These are phyloP conservation scores for Thalassia testudinum DNA, from an alignment of 116 monocot genomes.

Conservation along the genomic window DNA sequence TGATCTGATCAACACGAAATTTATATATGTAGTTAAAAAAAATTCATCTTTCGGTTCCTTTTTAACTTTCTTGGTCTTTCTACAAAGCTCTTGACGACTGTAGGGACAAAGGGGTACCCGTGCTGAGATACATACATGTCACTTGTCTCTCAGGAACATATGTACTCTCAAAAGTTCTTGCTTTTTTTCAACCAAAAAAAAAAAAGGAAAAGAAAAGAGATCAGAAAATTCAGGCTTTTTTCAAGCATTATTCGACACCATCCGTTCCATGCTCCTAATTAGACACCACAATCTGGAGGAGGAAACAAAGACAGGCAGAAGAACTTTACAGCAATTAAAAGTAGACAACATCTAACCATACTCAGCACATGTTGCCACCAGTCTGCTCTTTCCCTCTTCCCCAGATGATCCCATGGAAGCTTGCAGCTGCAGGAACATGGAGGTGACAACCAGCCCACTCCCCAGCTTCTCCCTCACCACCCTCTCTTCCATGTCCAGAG, in stretches of 20 bases:
- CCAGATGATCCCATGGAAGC: not conserved
- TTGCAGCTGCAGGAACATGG: slow-evolving; percentile 44
- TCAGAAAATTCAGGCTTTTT: not conserved
- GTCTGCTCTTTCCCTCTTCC: not conserved
- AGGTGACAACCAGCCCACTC: slow-evolving; percentile 41
- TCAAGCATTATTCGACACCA: not conserved
- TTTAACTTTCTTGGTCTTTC: no score
- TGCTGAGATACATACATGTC: no score
- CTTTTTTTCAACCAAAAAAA: no score
- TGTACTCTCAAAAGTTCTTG: not conserved
- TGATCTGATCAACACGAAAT: no score
- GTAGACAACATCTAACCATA: slow-evolving; percentile 6
- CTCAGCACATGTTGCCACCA: slow-evolving; percentile 3
- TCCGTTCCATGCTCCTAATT: no score
- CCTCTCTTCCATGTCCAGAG: slow-evolving; percentile 49
- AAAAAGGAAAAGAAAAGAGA: not conserved
- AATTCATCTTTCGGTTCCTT: no score
- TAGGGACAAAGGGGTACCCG: no score
- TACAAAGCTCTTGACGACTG: no score
- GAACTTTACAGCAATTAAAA: not conserved
- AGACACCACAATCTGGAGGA: not conserved
- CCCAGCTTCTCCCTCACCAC: slow-evolving; percentile 72
- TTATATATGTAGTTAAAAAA: no score
- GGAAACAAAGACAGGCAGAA: not conserved
- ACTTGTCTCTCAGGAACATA: no score